Evolutionary conservation across 2,329 filamentous ascomycete species (phyloP).

Genomic region (Emericellopsis cladophorae): DNA sequence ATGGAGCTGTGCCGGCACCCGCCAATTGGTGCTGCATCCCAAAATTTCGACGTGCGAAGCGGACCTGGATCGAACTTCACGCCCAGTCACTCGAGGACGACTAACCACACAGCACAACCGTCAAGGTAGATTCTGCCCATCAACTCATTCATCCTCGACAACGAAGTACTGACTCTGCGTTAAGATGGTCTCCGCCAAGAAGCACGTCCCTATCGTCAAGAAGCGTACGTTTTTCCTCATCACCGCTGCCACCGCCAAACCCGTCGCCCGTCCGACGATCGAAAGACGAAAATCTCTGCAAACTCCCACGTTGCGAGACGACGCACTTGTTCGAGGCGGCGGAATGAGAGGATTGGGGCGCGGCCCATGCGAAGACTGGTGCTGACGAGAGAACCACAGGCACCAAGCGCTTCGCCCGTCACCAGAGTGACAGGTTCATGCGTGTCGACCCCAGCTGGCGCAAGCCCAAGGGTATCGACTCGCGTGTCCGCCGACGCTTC

Average conservation of each 20-base stretch:
- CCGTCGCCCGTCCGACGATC: conserved; percentile 1
- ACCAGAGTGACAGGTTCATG: conserved; percentile 96
- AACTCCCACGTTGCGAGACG: neutral
- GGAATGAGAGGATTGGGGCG: neutral
- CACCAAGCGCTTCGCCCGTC: conserved; percentile 90
- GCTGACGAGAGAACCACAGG: conserved; percentile 40
- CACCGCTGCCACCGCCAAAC: conserved; percentile 4
- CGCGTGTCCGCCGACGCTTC: conserved; percentile 93
- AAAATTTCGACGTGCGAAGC: conserved; percentile 17
- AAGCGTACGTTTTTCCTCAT: conserved; percentile 68
- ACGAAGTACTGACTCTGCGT: conserved; percentile 18
- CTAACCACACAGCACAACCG: conserved; percentile 21
- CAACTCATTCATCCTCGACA: conserved; percentile 5
- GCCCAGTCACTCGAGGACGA: conserved; percentile 15
- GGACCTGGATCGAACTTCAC: conserved; percentile 14
- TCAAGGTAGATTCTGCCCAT: conserved; percentile 20
- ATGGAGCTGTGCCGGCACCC: conserved; percentile 5
- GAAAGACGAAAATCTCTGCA: too few species aligned
- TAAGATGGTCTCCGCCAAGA: conserved; percentile 98
- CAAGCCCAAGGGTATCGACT: conserved; percentile 99
- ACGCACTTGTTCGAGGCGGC: neutral
- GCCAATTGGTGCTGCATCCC: conserved; percentile 8
- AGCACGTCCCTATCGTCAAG: conserved; percentile 99
- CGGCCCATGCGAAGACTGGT: conserved; percentile 5
- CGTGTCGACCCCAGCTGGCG: conserved; percentile 85